phyloP scores from a whole-genome alignment of 2,329 filamentous ascomycete genomes.

The Coleophoma eucalyptorum region DNA sequence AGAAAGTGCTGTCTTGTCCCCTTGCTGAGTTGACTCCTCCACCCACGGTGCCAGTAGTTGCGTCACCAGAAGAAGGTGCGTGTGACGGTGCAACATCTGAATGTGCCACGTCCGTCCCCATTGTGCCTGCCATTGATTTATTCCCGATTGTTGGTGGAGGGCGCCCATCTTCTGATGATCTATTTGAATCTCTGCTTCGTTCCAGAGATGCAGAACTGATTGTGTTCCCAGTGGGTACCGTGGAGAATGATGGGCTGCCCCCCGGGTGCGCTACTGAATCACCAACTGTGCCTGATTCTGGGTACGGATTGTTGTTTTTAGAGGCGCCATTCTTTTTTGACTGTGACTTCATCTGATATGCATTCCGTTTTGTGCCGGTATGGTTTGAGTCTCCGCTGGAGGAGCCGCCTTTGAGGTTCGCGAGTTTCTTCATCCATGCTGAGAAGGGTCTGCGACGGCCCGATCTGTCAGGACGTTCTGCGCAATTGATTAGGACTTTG shows the following conservation, averaged over 20 bases:
- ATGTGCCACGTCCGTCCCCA: slow-evolving; percentile 70
- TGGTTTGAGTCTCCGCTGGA: slow-evolving; percentile 50
- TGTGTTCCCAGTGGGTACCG: slow-evolving; percentile 43
- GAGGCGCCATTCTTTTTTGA: slow-evolving; percentile 53
- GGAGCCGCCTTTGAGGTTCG: slow-evolving; percentile 72
- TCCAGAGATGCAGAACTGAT: slow-evolving; percentile 50
- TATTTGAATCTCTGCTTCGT: slow-evolving; percentile 55
- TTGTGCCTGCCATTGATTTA: slow-evolving; percentile 59
- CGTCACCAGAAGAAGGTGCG: slow-evolving; percentile 59
- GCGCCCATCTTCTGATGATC: slow-evolving; percentile 56
- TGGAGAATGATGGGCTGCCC: slow-evolving; percentile 54
- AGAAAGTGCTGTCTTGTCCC: slow-evolving; percentile 74
- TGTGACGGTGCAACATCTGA: slow-evolving; percentile 78
- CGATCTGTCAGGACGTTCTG: slow-evolving; percentile 60
- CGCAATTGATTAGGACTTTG: slow-evolving; percentile 22
- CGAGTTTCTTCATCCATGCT: slow-evolving; percentile 90
- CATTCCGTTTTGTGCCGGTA: slow-evolving; percentile 36
- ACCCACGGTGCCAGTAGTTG: slow-evolving; percentile 68
- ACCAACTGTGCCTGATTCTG: slow-evolving; percentile 65
- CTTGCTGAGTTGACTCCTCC: slow-evolving; percentile 63
- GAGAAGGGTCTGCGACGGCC: slow-evolving; percentile 82
- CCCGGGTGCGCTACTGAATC: slow-evolving; percentile 24
- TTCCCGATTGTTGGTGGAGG: slow-evolving; percentile 59
- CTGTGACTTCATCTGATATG: slow-evolving; percentile 34
- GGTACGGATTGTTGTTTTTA: slow-evolving; percentile 80